Conservation (phyloP, 179 eudicot species). For the Silene coronaria region DNA sequence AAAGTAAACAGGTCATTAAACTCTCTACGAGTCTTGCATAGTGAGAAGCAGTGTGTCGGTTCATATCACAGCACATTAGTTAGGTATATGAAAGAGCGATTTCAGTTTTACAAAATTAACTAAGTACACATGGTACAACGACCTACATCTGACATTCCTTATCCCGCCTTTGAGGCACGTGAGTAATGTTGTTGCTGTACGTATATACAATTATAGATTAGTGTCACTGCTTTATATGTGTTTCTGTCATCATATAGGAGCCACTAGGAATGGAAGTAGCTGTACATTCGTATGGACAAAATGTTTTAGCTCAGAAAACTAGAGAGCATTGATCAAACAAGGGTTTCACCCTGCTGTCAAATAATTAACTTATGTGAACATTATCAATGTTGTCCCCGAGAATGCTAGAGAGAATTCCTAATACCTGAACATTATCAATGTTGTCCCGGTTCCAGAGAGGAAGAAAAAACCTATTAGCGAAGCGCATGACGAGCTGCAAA, state of each 20-base stretch:
- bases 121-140: too few species aligned
- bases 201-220: too few species aligned
- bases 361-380: background rate
- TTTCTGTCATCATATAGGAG: background rate
- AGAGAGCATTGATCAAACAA: background rate
- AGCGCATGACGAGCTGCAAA: constrained; percentile 91
- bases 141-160: too few species aligned
- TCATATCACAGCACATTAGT: too few species aligned
- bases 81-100: too few species aligned
- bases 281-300: background rate
- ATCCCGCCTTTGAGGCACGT: too few species aligned
- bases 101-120: too few species aligned
- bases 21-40: too few species aligned
- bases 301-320: background rate
- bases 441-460: constrained; percentile 98
- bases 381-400: background rate
- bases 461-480: constrained; percentile 85
- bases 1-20: too few species aligned
- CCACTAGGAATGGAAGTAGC: constrained; percentile 1
- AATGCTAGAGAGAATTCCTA: constrained; percentile 2
- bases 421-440: constrained; percentile 84
- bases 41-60: too few species aligned
- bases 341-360: background rate
- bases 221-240: background rate
- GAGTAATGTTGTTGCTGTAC: too few species aligned